phyloP scores from a whole-genome alignment of 2,329 filamentous ascomycete species.

The Fusarium multiceps region DNA sequence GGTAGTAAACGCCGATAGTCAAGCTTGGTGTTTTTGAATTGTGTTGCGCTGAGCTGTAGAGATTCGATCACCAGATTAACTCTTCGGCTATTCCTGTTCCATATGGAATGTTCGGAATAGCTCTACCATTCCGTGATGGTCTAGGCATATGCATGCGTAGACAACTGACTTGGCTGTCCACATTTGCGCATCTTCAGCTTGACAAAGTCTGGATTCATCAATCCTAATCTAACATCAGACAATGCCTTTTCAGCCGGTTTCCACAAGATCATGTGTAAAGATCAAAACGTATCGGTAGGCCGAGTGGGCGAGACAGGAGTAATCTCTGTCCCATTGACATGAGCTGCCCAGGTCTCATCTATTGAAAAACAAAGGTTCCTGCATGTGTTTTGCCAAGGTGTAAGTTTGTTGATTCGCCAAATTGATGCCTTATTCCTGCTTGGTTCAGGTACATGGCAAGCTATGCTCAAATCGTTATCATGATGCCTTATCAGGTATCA shows the following conservation, averaged over 20 bases:
- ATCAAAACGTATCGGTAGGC: not conserved
- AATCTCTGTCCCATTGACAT: not conserved
- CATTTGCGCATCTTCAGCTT: not conserved
- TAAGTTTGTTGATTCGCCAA: not conserved
- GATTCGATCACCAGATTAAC: not conserved
- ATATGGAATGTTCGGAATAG: not conserved
- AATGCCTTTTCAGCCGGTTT: not conserved
- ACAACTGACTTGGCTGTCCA: not conserved
- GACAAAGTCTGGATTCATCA: not conserved
- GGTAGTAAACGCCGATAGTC: not conserved
- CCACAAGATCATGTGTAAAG: not conserved
- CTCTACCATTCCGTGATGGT: not conserved
- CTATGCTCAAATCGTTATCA: constrained; percentile 2
- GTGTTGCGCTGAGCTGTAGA: not conserved
- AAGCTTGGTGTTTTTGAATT: not conserved
- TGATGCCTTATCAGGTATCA: not conserved
- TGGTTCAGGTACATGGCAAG: not conserved
- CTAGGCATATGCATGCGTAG: not conserved
- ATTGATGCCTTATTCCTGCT: not conserved
- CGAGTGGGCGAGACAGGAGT: not conserved
- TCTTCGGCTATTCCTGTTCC: not conserved
- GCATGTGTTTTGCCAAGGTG: not conserved
- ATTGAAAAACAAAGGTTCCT: not conserved
- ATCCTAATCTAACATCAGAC: not conserved
- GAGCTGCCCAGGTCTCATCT: not conserved